Evolutionary conservation across 1,284 basidiomycete species (phyloP), one percentile per base, ranked within the genome.

Genomic region (Termitomyces sp.): DNA sequence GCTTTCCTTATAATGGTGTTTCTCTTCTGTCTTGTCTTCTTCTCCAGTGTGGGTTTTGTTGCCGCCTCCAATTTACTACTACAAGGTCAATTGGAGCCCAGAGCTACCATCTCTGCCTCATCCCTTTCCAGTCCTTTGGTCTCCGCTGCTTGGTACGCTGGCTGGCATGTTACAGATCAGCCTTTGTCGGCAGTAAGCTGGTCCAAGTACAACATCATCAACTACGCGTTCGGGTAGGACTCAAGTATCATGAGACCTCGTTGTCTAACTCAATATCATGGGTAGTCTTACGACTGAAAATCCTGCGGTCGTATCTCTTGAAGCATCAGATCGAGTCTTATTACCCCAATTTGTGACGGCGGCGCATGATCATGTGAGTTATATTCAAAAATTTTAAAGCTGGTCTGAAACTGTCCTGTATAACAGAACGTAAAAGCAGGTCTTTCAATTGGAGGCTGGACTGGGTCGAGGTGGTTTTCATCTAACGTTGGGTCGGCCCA

Each of bases 371-470:
- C 71, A 84, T 66, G 84, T 84, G 56, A 60, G 75, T 63, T 13
- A 40, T 3, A 54, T n/a, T n/a, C 11, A 33, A 46, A 7, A n/a
- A 21, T 14, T 10, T 24, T 30, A 3, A 40, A 49, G 31, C 55
- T 14, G 41, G 21, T 31, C 18, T 21, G 40, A 37, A 44, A 49
- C n/a, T 33, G 51, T 26, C 4, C 9, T n/a, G 30, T 49, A 37
- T 24, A 45, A n/a, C 57, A 80, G 72, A 74, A 77, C 54, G 88
- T 92, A 39, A 77, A 80, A 56, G 88, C 93, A 14, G 71, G 85
- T 52, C 71, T 95, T 39, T 88, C 90, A 39, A 78, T 97, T 42
- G 93, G 93, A 50, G 93, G 93, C 37, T 96, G 92, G 92, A 83
- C 82, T 4, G 92, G 91, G 18, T 88, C 86, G 3, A 66, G 68